Base-by-base conservation (phyloP, 2,329 filamentous ascomycete species). In the Ceratocystis huliohia region DNA sequence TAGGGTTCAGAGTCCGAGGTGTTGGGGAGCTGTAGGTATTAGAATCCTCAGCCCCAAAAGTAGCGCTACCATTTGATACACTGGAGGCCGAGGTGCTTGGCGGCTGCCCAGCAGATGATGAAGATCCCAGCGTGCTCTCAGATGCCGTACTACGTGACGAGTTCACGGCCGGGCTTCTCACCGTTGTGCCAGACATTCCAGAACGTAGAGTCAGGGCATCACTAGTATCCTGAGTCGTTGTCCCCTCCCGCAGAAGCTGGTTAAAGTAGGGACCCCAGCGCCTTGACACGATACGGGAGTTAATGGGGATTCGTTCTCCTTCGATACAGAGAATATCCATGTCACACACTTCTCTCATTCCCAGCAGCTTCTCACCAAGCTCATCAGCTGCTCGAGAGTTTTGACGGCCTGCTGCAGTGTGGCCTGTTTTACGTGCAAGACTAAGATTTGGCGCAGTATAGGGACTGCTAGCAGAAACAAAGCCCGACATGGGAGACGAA, bases 241-340 rank as follows among this genome's bases (percentile, higher is more conserved):
- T 85, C 3, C 89, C 90, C 75, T 96, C 92, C 33, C 89, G 85
- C 8, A 97, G 80, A 1, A 99, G 81, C 73, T 96, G 90, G 66
- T 96, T 91, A 76, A 99, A 97, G 74, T 96, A 96, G 0, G 91
- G 91, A 0, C 94, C 94, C 94, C 94, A 99, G 73, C 94, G 82
- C 33, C 91, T 84, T 8, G 89, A 88, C 17, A 97, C 82, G 17
- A 99, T 84, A 67, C 91, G 85, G 5, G 94, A 97, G 75, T 96
- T 99, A 70, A 96, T 89, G 0, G 94, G 91, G 70, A 97, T 91
- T 20, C 92, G 85, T 74, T 96, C 93, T 25, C 93, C 93, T 22
- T 89, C 88, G 53, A 96, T 87, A 64, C 93, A 94, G 33, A 97
- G 80, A 67, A 99, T 89, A 72, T 97, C 94, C 94, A 99, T 99